Conservation (phyloP, 345 rosid species). For the Aquilaria sinensis region DNA sequence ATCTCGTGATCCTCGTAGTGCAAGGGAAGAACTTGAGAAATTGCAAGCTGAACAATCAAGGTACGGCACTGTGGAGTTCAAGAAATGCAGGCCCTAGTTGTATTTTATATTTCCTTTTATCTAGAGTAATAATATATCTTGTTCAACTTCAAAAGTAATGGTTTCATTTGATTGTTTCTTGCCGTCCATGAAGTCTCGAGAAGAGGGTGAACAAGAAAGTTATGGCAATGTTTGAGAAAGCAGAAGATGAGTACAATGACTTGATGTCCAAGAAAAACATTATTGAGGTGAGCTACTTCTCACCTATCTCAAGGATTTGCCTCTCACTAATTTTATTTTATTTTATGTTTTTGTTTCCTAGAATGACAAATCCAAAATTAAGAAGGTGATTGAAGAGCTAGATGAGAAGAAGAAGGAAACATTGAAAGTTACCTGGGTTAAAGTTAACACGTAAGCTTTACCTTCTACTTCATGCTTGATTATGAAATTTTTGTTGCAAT, state of each 20-base stretch:
- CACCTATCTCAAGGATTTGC: constrained; percentile 8
- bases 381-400: constrained; percentile 91
- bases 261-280: constrained; percentile 79
- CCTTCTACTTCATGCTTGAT: constrained; percentile 3
- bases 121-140: too few relatives aligned
- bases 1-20: constrained; percentile 63
- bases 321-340: constrained; percentile 10
- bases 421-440: constrained; percentile 87
- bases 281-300: constrained; percentile 61
- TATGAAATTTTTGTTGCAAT: background rate
- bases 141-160: background rate
- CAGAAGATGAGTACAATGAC: constrained; percentile 92
- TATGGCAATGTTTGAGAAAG: constrained; percentile 98
- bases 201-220: constrained; percentile 98
- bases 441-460: constrained; percentile 65
- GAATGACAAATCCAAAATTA: constrained; percentile 89
- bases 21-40: constrained; percentile 76
- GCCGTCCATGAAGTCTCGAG: constrained; percentile 49
- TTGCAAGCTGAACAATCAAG: constrained; percentile 88
- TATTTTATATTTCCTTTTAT: background rate
- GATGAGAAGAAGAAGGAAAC: constrained; percentile 98
- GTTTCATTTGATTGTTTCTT: constrained; percentile 11
- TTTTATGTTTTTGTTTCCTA: constrained; percentile 18
- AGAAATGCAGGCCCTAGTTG: background rate
- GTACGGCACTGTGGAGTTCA: constrained; percentile 23